Percentiles rank a stretch among this genome's conserved stretches.
phyloP scores from a whole-genome alignment of 2,329 filamentous ascomycete species.

The Chaetomium olivaceum region DNA sequence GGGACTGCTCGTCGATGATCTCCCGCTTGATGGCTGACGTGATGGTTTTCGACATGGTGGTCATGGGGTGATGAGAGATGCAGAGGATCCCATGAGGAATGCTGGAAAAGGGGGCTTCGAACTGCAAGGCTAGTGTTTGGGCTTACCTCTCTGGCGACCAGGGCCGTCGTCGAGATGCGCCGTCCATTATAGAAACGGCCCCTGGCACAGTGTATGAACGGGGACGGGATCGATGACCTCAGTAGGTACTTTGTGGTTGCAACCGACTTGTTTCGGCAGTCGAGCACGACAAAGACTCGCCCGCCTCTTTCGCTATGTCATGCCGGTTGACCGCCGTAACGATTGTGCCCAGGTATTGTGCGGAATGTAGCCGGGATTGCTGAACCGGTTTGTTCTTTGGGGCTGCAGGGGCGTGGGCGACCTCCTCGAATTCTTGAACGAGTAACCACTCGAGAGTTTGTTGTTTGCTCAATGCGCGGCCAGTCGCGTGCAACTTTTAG shows the following conservation, averaged over 20 bases:
- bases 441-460: not conserved
- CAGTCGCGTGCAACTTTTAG: not conserved
- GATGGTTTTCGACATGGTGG: not conserved
- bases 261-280: not conserved
- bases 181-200: slow-evolving; percentile 24
- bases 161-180: slow-evolving; percentile 13
- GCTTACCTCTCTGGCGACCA: slow-evolving; percentile 30
- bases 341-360: not conserved
- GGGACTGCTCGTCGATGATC: not conserved
- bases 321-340: not conserved
- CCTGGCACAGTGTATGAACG: not conserved
- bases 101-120: not conserved
- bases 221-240: not conserved
- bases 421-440: not conserved
- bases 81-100: not conserved
- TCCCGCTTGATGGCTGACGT: not conserved
- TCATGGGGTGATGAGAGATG: not conserved
- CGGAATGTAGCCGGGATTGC: not conserved
- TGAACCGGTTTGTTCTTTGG: not conserved
- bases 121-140: not conserved
- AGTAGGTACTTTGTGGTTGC: not conserved
- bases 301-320: not conserved
- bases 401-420: not conserved
- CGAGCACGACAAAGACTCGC: slow-evolving; percentile 15
- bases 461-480: slow-evolving; percentile 5